phyloP scores from a whole-genome alignment of 345 rosid species.

The Excoecaria cochinchinensis region DNA sequence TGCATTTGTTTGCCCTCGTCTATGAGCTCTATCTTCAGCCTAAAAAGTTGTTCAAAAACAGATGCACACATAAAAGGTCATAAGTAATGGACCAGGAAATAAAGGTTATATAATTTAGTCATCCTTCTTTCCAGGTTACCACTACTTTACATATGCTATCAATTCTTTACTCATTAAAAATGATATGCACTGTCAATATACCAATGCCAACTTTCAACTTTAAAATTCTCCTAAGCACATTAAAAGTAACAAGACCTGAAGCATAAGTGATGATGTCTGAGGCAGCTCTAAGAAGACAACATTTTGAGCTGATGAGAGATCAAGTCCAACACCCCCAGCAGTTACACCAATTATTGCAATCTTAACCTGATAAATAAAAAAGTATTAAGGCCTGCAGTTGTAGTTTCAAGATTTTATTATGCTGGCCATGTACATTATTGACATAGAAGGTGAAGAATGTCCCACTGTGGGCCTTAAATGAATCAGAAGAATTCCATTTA shows the following conservation, averaged over 20 bases:
- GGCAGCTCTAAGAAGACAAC: conserved; percentile 95
- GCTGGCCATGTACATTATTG: not conserved
- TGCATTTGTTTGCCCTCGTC: conserved; percentile 83
- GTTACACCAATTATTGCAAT: conserved; percentile 86
- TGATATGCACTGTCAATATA: not conserved
- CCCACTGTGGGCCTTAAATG: not conserved
- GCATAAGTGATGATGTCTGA: conserved; percentile 80
- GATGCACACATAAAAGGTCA: conserved; percentile 6
- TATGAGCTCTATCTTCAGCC: conserved; percentile 98
- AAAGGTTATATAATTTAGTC: not conserved
- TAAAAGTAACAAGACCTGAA: conserved; percentile 53
- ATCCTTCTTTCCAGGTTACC: not conserved
- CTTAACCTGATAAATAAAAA: conserved; percentile 50
- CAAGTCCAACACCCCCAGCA: conserved; percentile 96
- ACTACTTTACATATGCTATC: not conserved
- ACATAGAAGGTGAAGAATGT: not conserved
- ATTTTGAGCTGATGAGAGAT: conserved; percentile 83
- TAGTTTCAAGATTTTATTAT: not conserved
- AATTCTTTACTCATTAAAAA: not conserved
- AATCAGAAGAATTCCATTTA: not conserved
- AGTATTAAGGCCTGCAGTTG: not conserved
- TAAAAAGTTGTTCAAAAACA: conserved; percentile 27
- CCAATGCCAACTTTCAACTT: not conserved
- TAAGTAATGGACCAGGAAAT: too few relatives aligned
- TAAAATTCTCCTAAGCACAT: not conserved